A percentile compares a stretch with the other conserved stretches of the same genome.
phyloP scores from a whole-genome alignment of 257 asterid genomes.

The Nicotiana otophora region DNA sequence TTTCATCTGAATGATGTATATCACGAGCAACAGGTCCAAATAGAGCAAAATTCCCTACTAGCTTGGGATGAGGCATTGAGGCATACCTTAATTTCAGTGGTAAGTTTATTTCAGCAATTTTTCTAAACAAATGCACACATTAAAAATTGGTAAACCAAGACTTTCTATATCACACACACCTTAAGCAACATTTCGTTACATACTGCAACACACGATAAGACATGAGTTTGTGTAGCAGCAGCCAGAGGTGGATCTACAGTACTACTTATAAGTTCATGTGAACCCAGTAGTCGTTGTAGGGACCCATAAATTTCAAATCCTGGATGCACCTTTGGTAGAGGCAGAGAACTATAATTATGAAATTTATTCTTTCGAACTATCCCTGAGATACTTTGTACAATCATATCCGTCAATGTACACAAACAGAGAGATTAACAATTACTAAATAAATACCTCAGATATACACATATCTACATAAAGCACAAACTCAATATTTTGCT shows the following conservation, averaged over 20 bases:
- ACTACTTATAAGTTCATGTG: too few species aligned
- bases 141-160: not conserved
- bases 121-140: not conserved
- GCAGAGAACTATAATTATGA: not conserved
- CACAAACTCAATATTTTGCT: not conserved
- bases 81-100: not conserved
- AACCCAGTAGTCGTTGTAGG: too few species aligned
- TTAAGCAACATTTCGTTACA: not conserved
- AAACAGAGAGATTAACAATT: not conserved
- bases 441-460: not conserved
- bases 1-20: not conserved
- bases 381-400: not conserved
- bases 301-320: too few species aligned
- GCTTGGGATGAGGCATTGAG: not conserved
- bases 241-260: too few species aligned
- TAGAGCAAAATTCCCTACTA: not conserved
- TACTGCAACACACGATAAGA: not conserved
- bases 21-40: not conserved
- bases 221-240: not conserved
- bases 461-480: not conserved
- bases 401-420: not conserved
- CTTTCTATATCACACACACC: not conserved
- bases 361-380: not conserved
- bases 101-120: not conserved
- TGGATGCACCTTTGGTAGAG: too few species aligned